These are phyloP conservation scores for Cordia subcordata DNA, from an alignment of 257 asterid species.

Conservation along the genomic window DNA sequence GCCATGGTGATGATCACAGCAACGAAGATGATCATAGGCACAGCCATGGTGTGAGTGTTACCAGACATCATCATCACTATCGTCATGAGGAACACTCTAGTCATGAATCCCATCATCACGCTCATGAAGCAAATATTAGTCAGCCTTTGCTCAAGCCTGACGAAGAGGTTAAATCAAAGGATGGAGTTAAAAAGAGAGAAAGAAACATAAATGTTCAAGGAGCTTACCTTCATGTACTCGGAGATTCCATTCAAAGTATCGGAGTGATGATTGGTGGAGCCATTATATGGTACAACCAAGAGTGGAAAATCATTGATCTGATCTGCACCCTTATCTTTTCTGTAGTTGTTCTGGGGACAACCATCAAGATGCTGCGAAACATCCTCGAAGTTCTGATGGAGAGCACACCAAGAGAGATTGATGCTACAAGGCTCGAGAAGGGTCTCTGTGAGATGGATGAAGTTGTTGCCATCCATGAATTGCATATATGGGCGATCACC, in stretches of 20 bases:
- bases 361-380: conserved; percentile 66
- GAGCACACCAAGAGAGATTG: conserved; percentile 90
- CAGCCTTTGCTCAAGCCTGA: conserved; percentile 44
- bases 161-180: conserved; percentile 26
- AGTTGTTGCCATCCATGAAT: conserved; percentile 73
- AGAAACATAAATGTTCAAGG: conserved; percentile 84
- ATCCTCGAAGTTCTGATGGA: conserved; percentile 92
- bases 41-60: conserved; percentile 17
- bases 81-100: conserved; percentile 36
- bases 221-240: conserved; percentile 88
- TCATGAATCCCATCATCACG: conserved; percentile 40
- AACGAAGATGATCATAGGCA: conserved; percentile 29
- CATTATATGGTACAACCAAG: conserved; percentile 79
- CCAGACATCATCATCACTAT: conserved; percentile 32
- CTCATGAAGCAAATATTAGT: conserved; percentile 26
- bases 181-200: conserved; percentile 35
- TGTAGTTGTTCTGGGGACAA: conserved; percentile 57
- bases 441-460: conserved; percentile 91
- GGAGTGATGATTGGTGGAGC: conserved; percentile 99
- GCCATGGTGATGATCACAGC: conserved; percentile 7
- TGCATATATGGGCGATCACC: conserved; percentile 95
- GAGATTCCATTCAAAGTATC: conserved; percentile 84
- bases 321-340: conserved; percentile 82
- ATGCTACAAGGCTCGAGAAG: conserved; percentile 66
- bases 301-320: conserved; percentile 81